Conservation (phyloP, 495 filamentous ascomycete species). For the Aspergillus sclerotioniger region DNA sequence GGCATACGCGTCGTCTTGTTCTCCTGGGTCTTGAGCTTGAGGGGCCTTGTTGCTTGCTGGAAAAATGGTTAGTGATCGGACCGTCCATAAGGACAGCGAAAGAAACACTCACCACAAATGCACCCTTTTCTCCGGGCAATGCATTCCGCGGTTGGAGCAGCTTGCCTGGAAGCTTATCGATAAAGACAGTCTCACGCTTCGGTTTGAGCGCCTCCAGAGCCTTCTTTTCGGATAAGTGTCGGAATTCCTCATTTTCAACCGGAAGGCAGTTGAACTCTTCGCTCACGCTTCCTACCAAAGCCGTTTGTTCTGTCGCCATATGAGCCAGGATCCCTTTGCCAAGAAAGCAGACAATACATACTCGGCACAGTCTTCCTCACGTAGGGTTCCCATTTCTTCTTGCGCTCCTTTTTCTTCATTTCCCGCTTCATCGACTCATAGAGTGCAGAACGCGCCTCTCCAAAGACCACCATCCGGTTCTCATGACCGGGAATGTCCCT, state of each 20-base stretch:
- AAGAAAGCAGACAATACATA: slow-evolving; percentile 33
- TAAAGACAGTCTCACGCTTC: slow-evolving; percentile 50
- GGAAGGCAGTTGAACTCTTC: slow-evolving; percentile 79
- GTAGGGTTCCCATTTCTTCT: slow-evolving; percentile 64
- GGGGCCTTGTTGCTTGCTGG: slow-evolving; percentile 38
- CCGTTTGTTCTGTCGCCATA: slow-evolving; percentile 67
- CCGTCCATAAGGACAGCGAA: not conserved
- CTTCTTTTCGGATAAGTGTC: slow-evolving; percentile 56
- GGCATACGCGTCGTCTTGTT: slow-evolving; percentile 87
- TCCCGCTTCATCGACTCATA: slow-evolving; percentile 50
- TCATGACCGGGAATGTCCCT: slow-evolving; percentile 82
- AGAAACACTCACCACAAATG: slow-evolving; percentile 41
- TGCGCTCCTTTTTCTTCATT: slow-evolving; percentile 48
- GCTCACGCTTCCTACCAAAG: slow-evolving; percentile 65
- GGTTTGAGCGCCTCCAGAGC: slow-evolving; percentile 63
- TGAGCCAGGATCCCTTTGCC: slow-evolving; percentile 21
- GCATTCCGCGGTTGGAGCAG: slow-evolving; percentile 37
- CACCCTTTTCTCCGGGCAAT: slow-evolving; percentile 34
- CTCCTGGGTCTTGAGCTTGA: slow-evolving; percentile 53
- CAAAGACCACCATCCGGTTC: slow-evolving; percentile 44
- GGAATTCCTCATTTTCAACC: slow-evolving; percentile 70
- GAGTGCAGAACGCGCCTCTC: slow-evolving; percentile 44
- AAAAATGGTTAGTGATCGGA: slow-evolving; percentile 18
- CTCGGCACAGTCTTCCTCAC: slow-evolving; percentile 80
- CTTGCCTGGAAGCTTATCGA: slow-evolving; percentile 39